phyloP scores from a whole-genome alignment of 2,329 filamentous ascomycete species.

The Talaromyces sp. region DNA sequence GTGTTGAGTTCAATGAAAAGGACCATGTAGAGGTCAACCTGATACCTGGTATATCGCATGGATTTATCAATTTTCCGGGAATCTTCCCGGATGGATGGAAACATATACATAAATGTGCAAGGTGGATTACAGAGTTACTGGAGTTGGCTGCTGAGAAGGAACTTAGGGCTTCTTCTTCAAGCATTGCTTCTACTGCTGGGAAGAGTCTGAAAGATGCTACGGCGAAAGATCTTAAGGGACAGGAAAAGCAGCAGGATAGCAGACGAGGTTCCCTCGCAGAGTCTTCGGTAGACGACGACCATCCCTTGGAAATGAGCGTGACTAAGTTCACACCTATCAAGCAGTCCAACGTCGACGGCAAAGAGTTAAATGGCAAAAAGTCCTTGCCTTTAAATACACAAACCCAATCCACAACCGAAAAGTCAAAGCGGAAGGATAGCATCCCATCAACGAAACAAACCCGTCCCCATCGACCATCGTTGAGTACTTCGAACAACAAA shows the following conservation, averaged over 20 bases:
- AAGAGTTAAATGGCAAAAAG: background rate
- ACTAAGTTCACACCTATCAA: constrained; percentile 34
- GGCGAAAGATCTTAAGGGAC: background rate
- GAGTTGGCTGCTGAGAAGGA: constrained; percentile 24
- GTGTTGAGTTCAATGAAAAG: constrained; percentile 65
- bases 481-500: background rate
- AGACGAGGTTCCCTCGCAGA: constrained; percentile 49
- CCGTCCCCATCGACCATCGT: background rate
- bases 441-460: background rate
- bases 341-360: background rate
- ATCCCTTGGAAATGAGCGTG: constrained; percentile 75
- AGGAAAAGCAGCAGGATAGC: constrained; percentile 38
- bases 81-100: constrained; percentile 90
- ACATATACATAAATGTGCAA: constrained; percentile 73
- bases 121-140: constrained; percentile 82
- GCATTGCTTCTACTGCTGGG: constrained; percentile 14
- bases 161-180: constrained; percentile 23
- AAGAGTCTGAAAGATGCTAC: background rate
- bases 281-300: constrained; percentile 77
- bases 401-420: background rate
- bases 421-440: background rate
- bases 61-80: constrained; percentile 86
- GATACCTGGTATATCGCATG: constrained; percentile 86
- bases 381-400: background rate
- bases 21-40: constrained; percentile 78